Evolutionary conservation across 148 eudicot genomes (phyloP).

Genomic region (Rhododendron simsii): DNA sequence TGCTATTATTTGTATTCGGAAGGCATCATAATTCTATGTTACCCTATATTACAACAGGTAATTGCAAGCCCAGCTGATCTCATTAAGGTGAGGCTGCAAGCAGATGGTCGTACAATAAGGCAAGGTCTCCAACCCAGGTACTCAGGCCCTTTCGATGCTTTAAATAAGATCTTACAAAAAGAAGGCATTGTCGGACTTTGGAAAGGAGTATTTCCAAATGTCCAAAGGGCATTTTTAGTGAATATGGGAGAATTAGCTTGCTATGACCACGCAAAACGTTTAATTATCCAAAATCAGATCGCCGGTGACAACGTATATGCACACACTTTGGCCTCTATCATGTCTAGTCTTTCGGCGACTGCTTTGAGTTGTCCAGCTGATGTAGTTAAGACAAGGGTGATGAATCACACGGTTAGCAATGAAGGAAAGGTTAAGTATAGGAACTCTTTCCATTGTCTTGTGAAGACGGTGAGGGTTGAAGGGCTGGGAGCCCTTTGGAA

Average conservation of each 20-base stretch:
- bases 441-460: constrained; percentile 75
- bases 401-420: constrained; percentile 52
- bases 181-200: constrained; percentile 75
- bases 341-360: constrained; percentile 82
- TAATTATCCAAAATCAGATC: constrained; percentile 49
- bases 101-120: constrained; percentile 55
- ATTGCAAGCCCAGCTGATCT: constrained; percentile 95
- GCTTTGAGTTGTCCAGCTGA: constrained; percentile 88
- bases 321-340: constrained; percentile 68
- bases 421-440: constrained; percentile 42
- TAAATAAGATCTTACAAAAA: constrained; percentile 45
- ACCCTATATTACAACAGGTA: constrained; percentile 45
- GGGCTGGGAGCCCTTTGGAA: constrained; percentile 75
- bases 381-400: constrained; percentile 86
- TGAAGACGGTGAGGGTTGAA: constrained; percentile 64
- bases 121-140: constrained; percentile 69
- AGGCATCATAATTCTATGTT: constrained; percentile 7
- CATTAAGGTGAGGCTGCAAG: constrained; percentile 92
- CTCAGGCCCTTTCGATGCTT: constrained; percentile 58
- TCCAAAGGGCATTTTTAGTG: constrained; percentile 83
- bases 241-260: constrained; percentile 96
- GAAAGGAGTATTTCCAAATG: constrained; percentile 78
- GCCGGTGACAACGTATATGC: constrained; percentile 74
- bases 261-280: constrained; percentile 78
- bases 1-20: not conserved